Evolutionary conservation across 805 yeast species (phyloP), one percentile per base, ranked within the genome.

Genomic region (Candida nanaspora): DNA sequence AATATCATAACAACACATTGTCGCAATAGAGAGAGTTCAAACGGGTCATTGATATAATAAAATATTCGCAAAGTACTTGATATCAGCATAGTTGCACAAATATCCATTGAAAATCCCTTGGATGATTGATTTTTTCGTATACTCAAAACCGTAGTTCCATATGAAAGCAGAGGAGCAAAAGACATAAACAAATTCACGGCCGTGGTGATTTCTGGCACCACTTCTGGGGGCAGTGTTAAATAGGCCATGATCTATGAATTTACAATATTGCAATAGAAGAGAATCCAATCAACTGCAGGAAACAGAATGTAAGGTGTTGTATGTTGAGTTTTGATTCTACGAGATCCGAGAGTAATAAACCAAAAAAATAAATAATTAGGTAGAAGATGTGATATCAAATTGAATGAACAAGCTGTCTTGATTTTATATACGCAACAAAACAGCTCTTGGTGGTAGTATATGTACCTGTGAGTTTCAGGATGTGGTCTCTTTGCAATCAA

Each of bases 11-110:
- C 76, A 33, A 83, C 52, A 29, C 93, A 78, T 56, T 89, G 97
- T 45, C 91, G 64, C 33, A 88, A 65, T 33, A 88, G 61, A 2
- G 94, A 76, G n/a, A 74, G 59, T 57, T 88, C 96, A 56, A 81
- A 88, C 0, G 95, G 95, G 35, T 80, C 74, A 38, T 86, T 80
- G 46, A 82, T 59, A 65, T 82, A 89, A 64, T 86, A 88, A 41
- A 78, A 76, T 22, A 88, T 80, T 48, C 94, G 69, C 35, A 87
- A 62, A 5, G 79, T 74, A 33, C 87, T 74, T 1, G 95, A 81
- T 47, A 86, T 69, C 46, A 88, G 57, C 95, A 89, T 87, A 6
- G 95, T 86, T 6, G 87, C 89, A 62, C 96, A 89, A 10, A 89
- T 85, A 61, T 89, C 97, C n/a, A 87, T 68, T 5, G 95, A 83